Percentiles rank a stretch among this genome's conserved stretches.
These are phyloP conservation scores for Penstemon davidsonii DNA, from an alignment of 257 asterid species.

Conservation along the genomic window DNA sequence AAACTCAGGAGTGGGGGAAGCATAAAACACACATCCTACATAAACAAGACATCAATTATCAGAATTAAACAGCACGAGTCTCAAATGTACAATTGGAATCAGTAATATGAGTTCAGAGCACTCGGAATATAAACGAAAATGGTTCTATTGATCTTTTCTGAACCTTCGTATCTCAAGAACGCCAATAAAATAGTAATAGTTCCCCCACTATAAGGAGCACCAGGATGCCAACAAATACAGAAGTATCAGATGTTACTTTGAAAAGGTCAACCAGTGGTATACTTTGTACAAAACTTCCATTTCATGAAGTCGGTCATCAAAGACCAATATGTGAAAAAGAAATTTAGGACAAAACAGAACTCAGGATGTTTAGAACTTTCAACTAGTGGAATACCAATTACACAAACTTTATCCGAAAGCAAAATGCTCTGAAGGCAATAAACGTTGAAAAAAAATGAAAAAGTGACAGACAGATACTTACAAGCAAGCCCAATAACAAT, in stretches of 20 bases:
- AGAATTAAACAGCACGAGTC: constrained; percentile 28
- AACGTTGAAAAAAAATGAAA: neutral
- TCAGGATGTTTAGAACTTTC: constrained; percentile 5
- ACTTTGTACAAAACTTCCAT: constrained; percentile 1
- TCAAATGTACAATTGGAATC: constrained; percentile 15
- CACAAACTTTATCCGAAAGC: constrained; percentile 8
- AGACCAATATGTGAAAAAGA: constrained; percentile 12
- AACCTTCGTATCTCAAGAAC: constrained; percentile 10
- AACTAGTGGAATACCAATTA: neutral
- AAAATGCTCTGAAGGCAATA: constrained; percentile 12
- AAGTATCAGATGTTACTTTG: constrained; percentile 15
- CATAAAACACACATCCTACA: constrained; percentile 98
- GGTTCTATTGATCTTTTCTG: constrained; percentile 1
- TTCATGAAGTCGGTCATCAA: constrained; percentile 3
- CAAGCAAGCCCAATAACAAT: neutral
- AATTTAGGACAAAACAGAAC: neutral
- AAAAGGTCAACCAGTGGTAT: constrained; percentile 12
- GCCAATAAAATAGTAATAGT: constrained; percentile 6
- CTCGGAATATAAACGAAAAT: neutral
- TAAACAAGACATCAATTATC: constrained; percentile 33
- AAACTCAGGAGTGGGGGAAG: constrained; percentile 88
- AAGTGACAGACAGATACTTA: neutral
- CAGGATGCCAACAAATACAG: constrained; percentile 4
- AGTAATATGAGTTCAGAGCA: constrained; percentile 16
- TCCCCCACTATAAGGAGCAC: constrained; percentile 14